Evolutionary conservation across 306 rosid genomes (phyloP), one percentile per base, ranked within the genome.

Genomic region (Lathyrus sativus): DNA sequence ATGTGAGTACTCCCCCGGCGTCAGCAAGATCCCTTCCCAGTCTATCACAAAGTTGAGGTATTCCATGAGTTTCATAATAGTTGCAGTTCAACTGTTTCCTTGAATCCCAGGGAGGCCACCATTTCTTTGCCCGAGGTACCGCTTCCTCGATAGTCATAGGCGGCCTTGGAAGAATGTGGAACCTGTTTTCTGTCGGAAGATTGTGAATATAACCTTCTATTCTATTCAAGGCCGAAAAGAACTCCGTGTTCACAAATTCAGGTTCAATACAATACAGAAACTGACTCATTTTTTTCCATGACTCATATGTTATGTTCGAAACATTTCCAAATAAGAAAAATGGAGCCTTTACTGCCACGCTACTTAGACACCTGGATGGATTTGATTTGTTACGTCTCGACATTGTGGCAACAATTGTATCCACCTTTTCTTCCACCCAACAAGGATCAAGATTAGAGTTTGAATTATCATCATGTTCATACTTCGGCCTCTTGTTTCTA

Each of bases 91-190:
- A 71, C 71, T 82, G 91, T 71, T 85, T 86, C 79, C 98, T 85
- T 5, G 80, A 75, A 81, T 93, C 97, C 98, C 98, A 93, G 5
- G 87, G 70, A 9, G 98, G 97, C 98, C 97, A 93, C 89, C 95
- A 86, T 76, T 86, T 88, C 75, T 81, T 90, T 42, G 90, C 68
- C 43, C 58, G 70, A 0, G 98, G 98, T 48, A 90, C 72, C 37
- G 80, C 88, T 3, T 93, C 97, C 70, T 79, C 84, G 5, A 93
- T 79, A 14, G 91, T 90, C 95, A 88, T 80, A 2, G 90, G 86
- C 15, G 97, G 65, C 70, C 49, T 73, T 5, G 92, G 95, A 71
- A 71, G 76, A 61, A 93, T 74, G 68, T 70, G 86, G 71, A 68
- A 82, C 74, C 98, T 88, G 73, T 83, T 83, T 75, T 79, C 91